Conservation (phyloP, 371 early-diverging fungal species). For the Rhizomucor miehei region DNA sequence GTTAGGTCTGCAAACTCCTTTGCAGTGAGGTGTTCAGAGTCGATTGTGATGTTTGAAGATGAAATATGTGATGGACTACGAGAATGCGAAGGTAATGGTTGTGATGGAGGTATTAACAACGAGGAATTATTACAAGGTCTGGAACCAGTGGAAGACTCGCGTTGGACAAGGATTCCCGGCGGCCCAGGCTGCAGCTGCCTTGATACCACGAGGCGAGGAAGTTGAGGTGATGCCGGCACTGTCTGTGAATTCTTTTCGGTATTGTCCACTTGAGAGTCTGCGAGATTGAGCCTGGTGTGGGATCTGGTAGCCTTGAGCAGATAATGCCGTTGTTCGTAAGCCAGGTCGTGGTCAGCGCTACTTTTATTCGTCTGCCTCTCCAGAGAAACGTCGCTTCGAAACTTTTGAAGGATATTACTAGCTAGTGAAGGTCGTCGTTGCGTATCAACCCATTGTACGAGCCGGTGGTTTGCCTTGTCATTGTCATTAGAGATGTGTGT, state of each 20-base stretch:
- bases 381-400: neutral
- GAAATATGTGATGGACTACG: slow-evolving; percentile 7
- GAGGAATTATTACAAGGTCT: neutral
- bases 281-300: neutral
- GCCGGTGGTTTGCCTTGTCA: slow-evolving; percentile 1
- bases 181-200: neutral
- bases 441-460: slow-evolving; percentile 3
- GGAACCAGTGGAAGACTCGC: neutral
- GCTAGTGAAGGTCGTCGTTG: slow-evolving; percentile 4
- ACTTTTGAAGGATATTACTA: slow-evolving; percentile 5
- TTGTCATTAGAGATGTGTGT: neutral
- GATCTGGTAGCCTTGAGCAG: slow-evolving; percentile 1
- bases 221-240: neutral
- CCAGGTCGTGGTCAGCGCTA: neutral
- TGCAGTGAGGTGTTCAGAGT: slow-evolving; percentile 34
- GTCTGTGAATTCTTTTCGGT: neutral
- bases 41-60: slow-evolving; percentile 17
- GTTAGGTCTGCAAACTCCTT: slow-evolving; percentile 33
- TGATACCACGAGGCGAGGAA: neutral
- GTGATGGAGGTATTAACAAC: neutral
- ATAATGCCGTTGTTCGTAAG: slow-evolving; percentile 2
- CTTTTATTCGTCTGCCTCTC: neutral
- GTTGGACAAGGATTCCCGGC: slow-evolving; percentile 3
- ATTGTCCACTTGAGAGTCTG: neutral
- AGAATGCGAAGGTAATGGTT: too few relatives aligned